A percentile compares a stretch with the other conserved stretches of the same genome.
Conservation (phyloP, 192 early-diverging fungal species). For the Coemansia sp. region DNA sequence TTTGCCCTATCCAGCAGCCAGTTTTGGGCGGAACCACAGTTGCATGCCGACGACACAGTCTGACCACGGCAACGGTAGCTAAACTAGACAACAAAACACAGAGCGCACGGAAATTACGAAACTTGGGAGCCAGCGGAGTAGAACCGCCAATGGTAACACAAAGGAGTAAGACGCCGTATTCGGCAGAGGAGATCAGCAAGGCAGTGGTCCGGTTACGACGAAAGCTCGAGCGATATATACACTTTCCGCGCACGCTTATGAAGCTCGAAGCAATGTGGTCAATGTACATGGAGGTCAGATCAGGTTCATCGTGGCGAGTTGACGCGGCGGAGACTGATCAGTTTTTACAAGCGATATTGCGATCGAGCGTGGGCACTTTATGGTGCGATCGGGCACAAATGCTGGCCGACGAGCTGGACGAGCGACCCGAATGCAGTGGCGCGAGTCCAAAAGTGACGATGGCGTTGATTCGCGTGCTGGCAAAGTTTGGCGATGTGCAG, state of each 20-base stretch:
- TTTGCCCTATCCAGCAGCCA: constrained; percentile 2
- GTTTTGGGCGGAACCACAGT: background rate
- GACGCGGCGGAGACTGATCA: constrained; percentile 13
- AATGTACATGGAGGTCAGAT: constrained; percentile 19
- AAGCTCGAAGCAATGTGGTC: constrained; percentile 39
- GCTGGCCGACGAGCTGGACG: constrained; percentile 8
- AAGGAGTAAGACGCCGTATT: constrained; percentile 1
- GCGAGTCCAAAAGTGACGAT: constrained; percentile 12
- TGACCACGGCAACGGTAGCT: constrained; percentile 1
- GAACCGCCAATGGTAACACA: constrained; percentile 31
- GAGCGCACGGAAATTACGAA: constrained; percentile 12
- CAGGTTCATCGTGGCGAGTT: constrained; percentile 15
- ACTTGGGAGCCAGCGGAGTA: constrained; percentile 2
- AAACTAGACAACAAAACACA: constrained; percentile 3
- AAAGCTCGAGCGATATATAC: constrained; percentile 27
- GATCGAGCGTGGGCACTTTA: constrained; percentile 13
- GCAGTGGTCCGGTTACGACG: constrained; percentile 25
- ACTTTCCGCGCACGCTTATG: constrained; percentile 19
- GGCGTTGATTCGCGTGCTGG: constrained; percentile 23
- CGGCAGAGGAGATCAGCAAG: constrained; percentile 14
- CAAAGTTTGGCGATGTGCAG: constrained; percentile 36
- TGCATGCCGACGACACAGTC: background rate
- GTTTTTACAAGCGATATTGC: constrained; percentile 34
- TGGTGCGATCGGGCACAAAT: constrained; percentile 28
- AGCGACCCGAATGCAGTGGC: no score